These are phyloP conservation scores for Macrophomina phaseolina DNA, from an alignment of 2,329 filamentous ascomycete genomes.

Conservation along the genomic window DNA sequence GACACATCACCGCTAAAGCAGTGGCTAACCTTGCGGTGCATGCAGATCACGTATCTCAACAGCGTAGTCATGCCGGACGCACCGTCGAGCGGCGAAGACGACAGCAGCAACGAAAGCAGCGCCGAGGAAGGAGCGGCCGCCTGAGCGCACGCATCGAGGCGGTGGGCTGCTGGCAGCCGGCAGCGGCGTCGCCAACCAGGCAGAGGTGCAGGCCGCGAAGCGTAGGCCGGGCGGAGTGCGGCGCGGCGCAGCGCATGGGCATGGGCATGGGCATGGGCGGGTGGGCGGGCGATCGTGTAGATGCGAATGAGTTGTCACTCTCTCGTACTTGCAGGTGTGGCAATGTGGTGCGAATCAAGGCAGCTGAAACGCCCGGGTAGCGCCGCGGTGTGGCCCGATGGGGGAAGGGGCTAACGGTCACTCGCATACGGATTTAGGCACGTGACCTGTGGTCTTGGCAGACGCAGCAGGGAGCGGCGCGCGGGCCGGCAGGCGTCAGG, in stretches of 20 bases:
- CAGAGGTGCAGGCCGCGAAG: constrained; percentile 12
- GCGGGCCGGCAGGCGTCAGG: not conserved
- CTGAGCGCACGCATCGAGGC: constrained; percentile 32
- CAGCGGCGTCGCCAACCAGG: not conserved
- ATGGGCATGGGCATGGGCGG: not conserved
- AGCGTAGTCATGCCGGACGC: constrained; percentile 57
- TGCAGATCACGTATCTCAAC: constrained; percentile 58
- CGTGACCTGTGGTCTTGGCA: constrained; percentile 16
- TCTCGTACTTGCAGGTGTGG: constrained; percentile 24
- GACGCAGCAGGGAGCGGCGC: constrained; percentile 18
- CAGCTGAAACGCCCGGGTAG: constrained; percentile 26
- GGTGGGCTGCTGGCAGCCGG: constrained; percentile 20
- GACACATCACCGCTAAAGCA: constrained; percentile 21
- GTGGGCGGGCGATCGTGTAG: constrained; percentile 19
- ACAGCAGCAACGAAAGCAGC: constrained; percentile 30
- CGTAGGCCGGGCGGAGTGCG: not conserved
- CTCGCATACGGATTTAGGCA: constrained; percentile 30
- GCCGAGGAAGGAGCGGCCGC: constrained; percentile 28
- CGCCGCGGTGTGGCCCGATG: constrained; percentile 16
- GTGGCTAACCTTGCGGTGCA: constrained; percentile 24
- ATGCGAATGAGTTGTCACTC: constrained; percentile 25
- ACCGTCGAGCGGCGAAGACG: constrained; percentile 37
- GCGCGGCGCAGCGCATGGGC: constrained; percentile 19
- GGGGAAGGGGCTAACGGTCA: not conserved
- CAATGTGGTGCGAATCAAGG: constrained; percentile 27